Conservation (phyloP, 2,329 filamentous ascomycete genomes). For the Talaromyces sp. region DNA sequence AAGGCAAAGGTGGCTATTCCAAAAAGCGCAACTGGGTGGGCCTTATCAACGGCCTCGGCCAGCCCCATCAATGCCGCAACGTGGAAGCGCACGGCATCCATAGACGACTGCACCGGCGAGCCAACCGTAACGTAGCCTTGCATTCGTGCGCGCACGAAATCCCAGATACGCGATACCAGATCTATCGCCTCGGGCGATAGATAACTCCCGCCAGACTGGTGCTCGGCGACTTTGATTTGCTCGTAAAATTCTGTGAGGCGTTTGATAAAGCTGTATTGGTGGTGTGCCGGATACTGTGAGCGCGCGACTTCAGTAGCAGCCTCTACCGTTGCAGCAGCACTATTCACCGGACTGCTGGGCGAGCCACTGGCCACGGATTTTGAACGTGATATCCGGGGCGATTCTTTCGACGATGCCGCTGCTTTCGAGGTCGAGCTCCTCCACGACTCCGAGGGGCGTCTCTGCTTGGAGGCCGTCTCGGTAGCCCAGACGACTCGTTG, state of each 20-base stretch:
- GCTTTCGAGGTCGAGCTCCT: not conserved
- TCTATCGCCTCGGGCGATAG: conserved; percentile 19
- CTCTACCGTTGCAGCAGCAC: not conserved
- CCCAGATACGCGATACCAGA: conserved; percentile 19
- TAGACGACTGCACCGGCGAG: conserved; percentile 3
- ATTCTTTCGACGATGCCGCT: conserved; percentile 2
- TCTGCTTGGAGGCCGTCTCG: conserved; percentile 10
- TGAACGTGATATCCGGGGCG: not conserved
- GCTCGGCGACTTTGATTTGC: conserved; percentile 16
- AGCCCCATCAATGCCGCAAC: conserved; percentile 33
- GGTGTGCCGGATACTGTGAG: conserved; percentile 12
- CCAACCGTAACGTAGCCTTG: conserved; percentile 11
- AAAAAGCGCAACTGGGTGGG: conserved; percentile 38
- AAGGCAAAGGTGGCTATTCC: conserved; percentile 43
- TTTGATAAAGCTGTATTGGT: conserved; percentile 22
- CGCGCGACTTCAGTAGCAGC: conserved; percentile 1
- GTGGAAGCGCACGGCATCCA: conserved; percentile 20
- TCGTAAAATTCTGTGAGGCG: conserved; percentile 20
- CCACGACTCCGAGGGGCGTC: not conserved
- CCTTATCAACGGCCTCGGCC: conserved; percentile 34
- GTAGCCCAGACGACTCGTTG: conserved; percentile 22
- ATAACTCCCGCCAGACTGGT: conserved; percentile 12
- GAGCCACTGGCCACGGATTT: not conserved
- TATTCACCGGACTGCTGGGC: not conserved
- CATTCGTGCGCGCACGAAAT: conserved; percentile 19